Evolutionary conservation across 2,329 filamentous ascomycete species (phyloP).

Genomic region (Phyllosticta ampelicida): DNA sequence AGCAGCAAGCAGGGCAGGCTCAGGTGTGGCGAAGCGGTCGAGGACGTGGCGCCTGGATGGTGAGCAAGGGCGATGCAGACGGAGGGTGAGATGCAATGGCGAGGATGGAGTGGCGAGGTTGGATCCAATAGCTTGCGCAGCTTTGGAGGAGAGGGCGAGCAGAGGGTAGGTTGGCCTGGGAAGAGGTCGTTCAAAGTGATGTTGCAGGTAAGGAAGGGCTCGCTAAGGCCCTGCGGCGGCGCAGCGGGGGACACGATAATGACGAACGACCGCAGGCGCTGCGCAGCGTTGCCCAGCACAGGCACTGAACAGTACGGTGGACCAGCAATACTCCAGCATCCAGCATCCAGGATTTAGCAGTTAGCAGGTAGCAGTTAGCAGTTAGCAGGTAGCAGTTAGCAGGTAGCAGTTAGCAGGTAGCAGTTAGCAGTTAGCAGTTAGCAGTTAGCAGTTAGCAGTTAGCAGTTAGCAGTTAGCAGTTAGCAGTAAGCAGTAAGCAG

Average conservation of each 20-base stretch:
- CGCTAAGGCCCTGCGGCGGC: slow-evolving; percentile 10
- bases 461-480: too few relatives aligned
- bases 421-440: too few relatives aligned
- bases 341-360: too few relatives aligned
- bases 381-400: too few relatives aligned
- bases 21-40: background rate
- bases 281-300: too few relatives aligned
- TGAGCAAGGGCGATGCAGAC: background rate
- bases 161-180: slow-evolving; percentile 5
- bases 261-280: slow-evolving; percentile 3
- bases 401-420: too few relatives aligned
- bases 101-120: background rate
- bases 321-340: too few relatives aligned
- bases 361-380: too few relatives aligned
- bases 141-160: background rate
- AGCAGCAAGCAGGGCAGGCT: background rate
- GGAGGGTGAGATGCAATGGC: background rate
- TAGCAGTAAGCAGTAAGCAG: too few relatives aligned
- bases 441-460: too few relatives aligned
- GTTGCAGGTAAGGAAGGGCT: slow-evolving; percentile 10
- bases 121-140: background rate
- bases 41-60: background rate
- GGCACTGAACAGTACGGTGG: too few relatives aligned
- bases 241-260: slow-evolving; percentile 12
- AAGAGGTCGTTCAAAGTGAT: slow-evolving; percentile 1